phyloP scores from a whole-genome alignment of 768 basidiomycete species.

The Naematelia encephala region DNA sequence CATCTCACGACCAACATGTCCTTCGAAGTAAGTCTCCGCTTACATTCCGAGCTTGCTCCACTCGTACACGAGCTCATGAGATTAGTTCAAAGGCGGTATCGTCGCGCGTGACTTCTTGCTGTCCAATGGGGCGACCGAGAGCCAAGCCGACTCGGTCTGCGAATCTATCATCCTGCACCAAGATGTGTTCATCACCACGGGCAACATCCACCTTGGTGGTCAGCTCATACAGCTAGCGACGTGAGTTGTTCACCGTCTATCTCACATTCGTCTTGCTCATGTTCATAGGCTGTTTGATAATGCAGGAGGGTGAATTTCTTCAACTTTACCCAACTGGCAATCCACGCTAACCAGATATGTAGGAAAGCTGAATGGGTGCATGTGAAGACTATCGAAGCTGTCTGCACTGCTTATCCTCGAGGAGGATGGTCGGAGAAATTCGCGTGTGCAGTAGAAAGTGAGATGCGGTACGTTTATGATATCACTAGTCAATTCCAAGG shows the following conservation, averaged over 20 bases:
- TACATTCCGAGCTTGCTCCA: neutral
- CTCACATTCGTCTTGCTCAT: no score
- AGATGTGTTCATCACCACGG: constrained; percentile 13
- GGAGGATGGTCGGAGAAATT: constrained; percentile 22
- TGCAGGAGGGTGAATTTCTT: constrained; percentile 8
- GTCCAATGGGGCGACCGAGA: constrained; percentile 6
- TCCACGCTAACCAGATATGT: neutral
- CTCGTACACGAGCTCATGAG: neutral
- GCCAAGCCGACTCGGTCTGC: constrained; percentile 25
- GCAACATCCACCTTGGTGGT: constrained; percentile 8
- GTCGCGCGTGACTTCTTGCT: constrained; percentile 3
- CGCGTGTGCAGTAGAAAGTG: constrained; percentile 17
- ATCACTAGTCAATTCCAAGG: no score
- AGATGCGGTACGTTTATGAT: constrained; percentile 11
- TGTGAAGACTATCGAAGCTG: constrained; percentile 14
- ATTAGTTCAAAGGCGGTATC: constrained; percentile 8
- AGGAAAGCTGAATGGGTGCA: constrained; percentile 12
- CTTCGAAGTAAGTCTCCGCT: constrained; percentile 4
- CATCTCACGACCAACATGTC: constrained; percentile 7
- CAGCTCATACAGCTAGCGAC: constrained; percentile 12
- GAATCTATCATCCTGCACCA: constrained; percentile 32
- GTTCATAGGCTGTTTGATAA: constrained; percentile 26
- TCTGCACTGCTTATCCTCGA: constrained; percentile 17
- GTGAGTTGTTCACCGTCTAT: neutral
- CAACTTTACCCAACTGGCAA: neutral